Percentiles rank a stretch among this genome's conserved stretches.
phyloP scores from a whole-genome alignment of 1,284 basidiomycete species.

The Melampsora larici-populina region DNA sequence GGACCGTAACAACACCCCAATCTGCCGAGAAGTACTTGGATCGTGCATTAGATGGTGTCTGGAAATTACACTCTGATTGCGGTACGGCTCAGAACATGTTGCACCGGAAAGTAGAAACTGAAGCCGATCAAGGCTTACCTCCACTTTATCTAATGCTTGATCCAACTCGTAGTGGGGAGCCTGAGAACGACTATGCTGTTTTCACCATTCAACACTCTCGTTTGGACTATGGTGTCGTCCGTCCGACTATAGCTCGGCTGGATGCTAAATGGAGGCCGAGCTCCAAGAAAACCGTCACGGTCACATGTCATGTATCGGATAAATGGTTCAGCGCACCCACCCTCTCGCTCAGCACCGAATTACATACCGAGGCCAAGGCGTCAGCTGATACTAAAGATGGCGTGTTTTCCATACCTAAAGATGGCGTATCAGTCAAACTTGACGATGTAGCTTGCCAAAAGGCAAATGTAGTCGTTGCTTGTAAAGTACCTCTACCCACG shows the following conservation, averaged over 20 bases:
- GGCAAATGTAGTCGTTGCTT: constrained; percentile 74
- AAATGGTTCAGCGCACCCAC: constrained; percentile 62
- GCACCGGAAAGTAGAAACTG: constrained; percentile 63
- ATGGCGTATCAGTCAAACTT: constrained; percentile 61
- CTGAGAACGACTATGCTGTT: constrained; percentile 70
- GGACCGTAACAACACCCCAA: constrained; percentile 64
- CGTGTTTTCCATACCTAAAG: constrained; percentile 64
- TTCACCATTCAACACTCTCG: constrained; percentile 74
- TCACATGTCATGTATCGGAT: constrained; percentile 63
- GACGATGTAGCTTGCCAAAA: constrained; percentile 65
- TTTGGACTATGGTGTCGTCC: constrained; percentile 72
- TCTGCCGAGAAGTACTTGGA: constrained; percentile 64
- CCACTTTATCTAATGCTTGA: constrained; percentile 78
- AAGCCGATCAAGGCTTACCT: constrained; percentile 59
- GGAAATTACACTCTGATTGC: constrained; percentile 75
- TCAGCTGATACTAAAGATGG: constrained; percentile 61
- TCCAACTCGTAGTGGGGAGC: constrained; percentile 72
- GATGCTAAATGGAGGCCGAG: constrained; percentile 73
- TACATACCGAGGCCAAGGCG: constrained; percentile 59
- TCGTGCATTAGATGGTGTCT: constrained; percentile 73
- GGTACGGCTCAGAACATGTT: constrained; percentile 84
- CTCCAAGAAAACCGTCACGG: constrained; percentile 58
- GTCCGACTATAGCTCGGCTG: constrained; percentile 70
- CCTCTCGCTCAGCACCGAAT: constrained; percentile 58
- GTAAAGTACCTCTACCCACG: constrained; percentile 65